phyloP scores from a whole-genome alignment of 768 basidiomycete genomes.

The Gyrodon lividus region DNA sequence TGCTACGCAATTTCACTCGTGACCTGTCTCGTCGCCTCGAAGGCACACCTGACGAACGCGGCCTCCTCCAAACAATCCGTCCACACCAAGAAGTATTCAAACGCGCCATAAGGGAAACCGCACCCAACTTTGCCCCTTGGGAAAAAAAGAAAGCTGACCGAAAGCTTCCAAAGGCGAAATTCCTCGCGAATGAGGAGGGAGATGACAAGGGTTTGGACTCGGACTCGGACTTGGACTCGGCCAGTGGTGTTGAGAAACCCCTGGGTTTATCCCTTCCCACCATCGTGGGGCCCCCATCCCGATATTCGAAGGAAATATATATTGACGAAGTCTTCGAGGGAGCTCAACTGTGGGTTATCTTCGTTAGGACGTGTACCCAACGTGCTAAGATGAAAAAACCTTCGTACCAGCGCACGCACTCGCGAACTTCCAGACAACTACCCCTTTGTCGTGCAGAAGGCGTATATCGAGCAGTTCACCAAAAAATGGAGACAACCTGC shows the following conservation, averaged over 20 bases:
- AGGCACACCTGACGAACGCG: constrained; percentile 51
- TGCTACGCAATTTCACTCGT: constrained; percentile 46
- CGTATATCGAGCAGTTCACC: constrained; percentile 47
- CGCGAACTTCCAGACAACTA: constrained; percentile 69
- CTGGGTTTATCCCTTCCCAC: too few relatives aligned
- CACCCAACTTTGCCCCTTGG: constrained; percentile 59
- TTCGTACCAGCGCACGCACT: constrained; percentile 60
- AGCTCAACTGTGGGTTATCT: constrained; percentile 42
- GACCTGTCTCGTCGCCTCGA: constrained; percentile 47
- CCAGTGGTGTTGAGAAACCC: too few relatives aligned
- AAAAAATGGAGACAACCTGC: constrained; percentile 50
- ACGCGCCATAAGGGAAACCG: constrained; percentile 46
- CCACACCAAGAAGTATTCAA: constrained; percentile 49
- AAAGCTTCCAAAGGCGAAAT: constrained; percentile 18
- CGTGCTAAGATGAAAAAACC: background rate
- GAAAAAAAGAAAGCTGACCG: constrained; percentile 12
- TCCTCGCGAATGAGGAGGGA: constrained; percentile 43
- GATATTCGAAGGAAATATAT: constrained; percentile 31
- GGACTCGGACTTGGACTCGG: too few relatives aligned
- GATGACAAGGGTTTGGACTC: constrained; percentile 2
- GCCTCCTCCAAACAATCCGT: constrained; percentile 56
- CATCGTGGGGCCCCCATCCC: too few relatives aligned
- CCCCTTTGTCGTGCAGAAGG: constrained; percentile 58
- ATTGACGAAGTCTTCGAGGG: constrained; percentile 49
- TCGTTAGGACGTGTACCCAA: background rate